Evolutionary conservation across 352 stramenopile genomes (phyloP).

Genomic region (Globisporangium barbulae): DNA sequence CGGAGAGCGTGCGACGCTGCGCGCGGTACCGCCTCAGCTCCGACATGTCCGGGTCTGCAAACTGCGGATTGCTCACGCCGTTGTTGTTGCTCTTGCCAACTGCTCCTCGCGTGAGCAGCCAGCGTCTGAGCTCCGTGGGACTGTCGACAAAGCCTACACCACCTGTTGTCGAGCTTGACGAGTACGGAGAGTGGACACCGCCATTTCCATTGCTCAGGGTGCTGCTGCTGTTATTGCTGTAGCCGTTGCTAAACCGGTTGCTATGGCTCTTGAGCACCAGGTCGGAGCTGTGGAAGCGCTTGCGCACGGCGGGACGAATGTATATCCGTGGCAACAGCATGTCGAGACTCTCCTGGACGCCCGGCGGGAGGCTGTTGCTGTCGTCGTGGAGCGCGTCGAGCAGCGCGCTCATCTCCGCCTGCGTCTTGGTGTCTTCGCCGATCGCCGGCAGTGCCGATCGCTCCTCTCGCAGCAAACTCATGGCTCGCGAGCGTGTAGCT

Average conservation of each 20-base stretch:
- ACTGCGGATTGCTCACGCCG: constrained; percentile 4
- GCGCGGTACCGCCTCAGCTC: constrained; percentile 8
- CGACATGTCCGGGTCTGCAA: constrained; percentile 3
- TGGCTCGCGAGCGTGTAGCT: neutral
- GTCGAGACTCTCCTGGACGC: constrained; percentile 7
- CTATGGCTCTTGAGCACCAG: constrained; percentile 29
- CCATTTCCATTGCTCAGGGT: constrained; percentile 2
- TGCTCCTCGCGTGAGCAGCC: constrained; percentile 12
- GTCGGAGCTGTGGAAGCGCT: constrained; percentile 63
- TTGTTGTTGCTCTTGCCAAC: neutral
- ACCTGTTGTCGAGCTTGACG: neutral
- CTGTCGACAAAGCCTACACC: constrained; percentile 21
- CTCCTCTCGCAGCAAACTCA: constrained; percentile 23
- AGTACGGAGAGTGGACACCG: constrained; percentile 1
- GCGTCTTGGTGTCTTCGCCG: constrained; percentile 41
- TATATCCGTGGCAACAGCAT: constrained; percentile 15
- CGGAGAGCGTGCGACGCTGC: constrained; percentile 12
- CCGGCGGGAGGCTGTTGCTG: constrained; percentile 3
- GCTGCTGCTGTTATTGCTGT: neutral
- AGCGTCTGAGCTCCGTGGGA: constrained; percentile 23
- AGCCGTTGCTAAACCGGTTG: neutral
- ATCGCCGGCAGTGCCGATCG: constrained; percentile 39
- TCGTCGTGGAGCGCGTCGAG: constrained; percentile 11
- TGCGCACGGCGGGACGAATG: constrained; percentile 25
- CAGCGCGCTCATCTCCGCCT: constrained; percentile 9